phyloP scores from a whole-genome alignment of 169 alveolate species.

The Eimeria zaria region DNA sequence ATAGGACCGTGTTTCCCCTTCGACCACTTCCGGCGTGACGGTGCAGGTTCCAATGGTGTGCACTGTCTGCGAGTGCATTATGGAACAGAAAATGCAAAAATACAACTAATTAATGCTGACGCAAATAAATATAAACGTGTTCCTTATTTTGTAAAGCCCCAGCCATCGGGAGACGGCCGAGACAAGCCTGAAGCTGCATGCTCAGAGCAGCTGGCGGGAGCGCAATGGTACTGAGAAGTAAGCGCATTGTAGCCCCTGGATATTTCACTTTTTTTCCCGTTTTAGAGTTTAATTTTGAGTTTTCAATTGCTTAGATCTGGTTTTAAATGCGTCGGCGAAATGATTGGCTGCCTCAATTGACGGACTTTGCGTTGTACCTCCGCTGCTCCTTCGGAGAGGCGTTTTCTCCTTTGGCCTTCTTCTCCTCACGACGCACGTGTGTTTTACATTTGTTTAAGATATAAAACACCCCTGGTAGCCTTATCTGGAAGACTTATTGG shows the following conservation, averaged over 20 bases:
- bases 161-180: conserved; percentile 39
- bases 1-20: neutral
- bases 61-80: neutral
- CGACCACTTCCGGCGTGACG: neutral
- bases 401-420: conserved; percentile 31
- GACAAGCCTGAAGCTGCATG: conserved; percentile 31
- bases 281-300: no score
- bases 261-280: neutral
- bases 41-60: neutral
- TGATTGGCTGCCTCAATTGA: neutral
- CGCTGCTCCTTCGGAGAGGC: conserved; percentile 29
- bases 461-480: neutral
- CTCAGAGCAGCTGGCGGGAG: neutral
- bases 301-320: neutral
- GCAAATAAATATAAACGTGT: neutral
- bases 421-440: neutral
- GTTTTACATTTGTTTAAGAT: neutral
- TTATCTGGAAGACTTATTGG: neutral
- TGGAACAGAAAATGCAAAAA: neutral
- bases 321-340: neutral
- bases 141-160: neutral
- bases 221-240: neutral
- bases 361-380: neutral
- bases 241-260: neutral
- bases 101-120: neutral